Conservation (phyloP, 1,284 basidiomycete genomes). For the Cryptococcus sp. region DNA sequence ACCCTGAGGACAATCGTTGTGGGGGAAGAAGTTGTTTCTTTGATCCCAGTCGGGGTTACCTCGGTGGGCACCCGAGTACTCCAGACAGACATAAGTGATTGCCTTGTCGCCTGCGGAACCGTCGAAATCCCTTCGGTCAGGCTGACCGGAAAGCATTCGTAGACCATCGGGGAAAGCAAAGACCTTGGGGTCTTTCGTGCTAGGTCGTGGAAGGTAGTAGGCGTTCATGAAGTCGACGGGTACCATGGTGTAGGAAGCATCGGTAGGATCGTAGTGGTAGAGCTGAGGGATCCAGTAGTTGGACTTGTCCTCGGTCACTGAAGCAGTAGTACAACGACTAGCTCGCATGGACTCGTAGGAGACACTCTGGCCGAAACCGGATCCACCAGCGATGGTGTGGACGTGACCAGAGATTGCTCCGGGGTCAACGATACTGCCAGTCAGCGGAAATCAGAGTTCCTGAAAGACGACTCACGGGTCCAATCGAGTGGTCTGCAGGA, state of each 20-base stretch:
- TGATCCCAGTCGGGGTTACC: constrained; percentile 36
- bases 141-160: constrained; percentile 49
- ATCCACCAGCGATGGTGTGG: constrained; percentile 48
- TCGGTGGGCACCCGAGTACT: constrained; percentile 31
- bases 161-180: constrained; percentile 49
- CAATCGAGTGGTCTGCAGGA: constrained; percentile 37
- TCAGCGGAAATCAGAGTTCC: background rate
- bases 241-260: constrained; percentile 36
- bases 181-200: constrained; percentile 24
- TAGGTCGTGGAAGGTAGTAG: constrained; percentile 44
- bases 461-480: constrained; percentile 35
- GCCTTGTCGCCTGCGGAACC: constrained; percentile 30
- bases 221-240: constrained; percentile 30
- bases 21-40: constrained; percentile 41
- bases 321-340: constrained; percentile 46
- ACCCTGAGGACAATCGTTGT: constrained; percentile 40
- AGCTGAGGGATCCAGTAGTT: constrained; percentile 51
- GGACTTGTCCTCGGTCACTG: constrained; percentile 46
- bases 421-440: constrained; percentile 32
- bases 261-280: constrained; percentile 46
- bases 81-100: constrained; percentile 49
- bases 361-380: constrained; percentile 43
- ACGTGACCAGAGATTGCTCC: constrained; percentile 37
- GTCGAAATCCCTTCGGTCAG: constrained; percentile 31
- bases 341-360: constrained; percentile 32